Base-by-base conservation (phyloP, 192 early-diverging fungal genomes). In the Coemansia sp. region DNA sequence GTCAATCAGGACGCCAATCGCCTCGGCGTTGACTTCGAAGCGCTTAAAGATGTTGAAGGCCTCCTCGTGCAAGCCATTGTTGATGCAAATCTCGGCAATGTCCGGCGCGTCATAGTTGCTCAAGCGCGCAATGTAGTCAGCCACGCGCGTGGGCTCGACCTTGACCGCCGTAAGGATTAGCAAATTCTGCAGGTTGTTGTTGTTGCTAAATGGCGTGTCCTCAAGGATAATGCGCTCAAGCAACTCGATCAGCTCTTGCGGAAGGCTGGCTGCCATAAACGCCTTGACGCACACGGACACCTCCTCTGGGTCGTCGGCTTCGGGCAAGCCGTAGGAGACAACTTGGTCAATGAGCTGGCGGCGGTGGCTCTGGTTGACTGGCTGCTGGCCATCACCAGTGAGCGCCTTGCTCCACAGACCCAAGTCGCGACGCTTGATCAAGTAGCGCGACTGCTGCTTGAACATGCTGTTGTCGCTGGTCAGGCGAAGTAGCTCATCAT, bases 391-490 rank as follows among this genome's bases (percentile, higher is more conserved):
- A 46, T 83, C 84, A 38, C 78, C 78, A 15, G 59, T 54, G 34
- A 99, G 74, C 4, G 91, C 97, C 79, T 85, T 84, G 40, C 77
- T 77, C 97, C 97, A 99, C 52, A 99, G 78, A 27, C 82, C 81
- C 19, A 83, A 74, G 72, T 95, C 93, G 36, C 94, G 87, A 19
- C 95, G 84, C 60, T 89, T 87, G 59, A 99, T 92, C 54, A 99
- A 80, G 60, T 99, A 99, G 58, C 97, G 90, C 14, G 95, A 88
- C 82, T 98, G 97, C 71, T 97, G 97, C 82, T 99, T 99, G 81
- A 97, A 99, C 95, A 99, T 97, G 33, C 89, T 84, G 75, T 99
- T 97, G 53, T 97, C 93, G 84, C 91, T 97, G 34, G 97, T 98
- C 62, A 99, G 87, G n/a, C 90, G 85, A 63, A 99, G 84, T 46